Base-by-base conservation (phyloP, 2,329 filamentous ascomycete species). In the Beauveria medogensis region DNA sequence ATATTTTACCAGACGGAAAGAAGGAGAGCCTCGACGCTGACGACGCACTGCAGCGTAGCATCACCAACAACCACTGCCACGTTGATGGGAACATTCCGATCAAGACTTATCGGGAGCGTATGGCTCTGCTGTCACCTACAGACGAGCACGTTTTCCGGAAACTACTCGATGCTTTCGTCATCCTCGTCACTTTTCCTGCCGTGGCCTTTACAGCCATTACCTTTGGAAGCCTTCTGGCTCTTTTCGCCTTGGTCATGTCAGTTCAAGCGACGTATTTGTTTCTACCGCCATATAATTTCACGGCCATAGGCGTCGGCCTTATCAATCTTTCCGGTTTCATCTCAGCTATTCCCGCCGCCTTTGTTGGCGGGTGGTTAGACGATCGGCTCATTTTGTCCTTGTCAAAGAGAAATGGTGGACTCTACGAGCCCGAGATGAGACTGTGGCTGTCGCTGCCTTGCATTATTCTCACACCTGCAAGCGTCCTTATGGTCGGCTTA, bases 361-460 rank as follows among this genome's bases (percentile, higher is more conserved):
- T 73, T 8, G 63, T 70, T 30, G 60, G 56, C 16, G 76, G 74
- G 2, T 70, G 68, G 7, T 30, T 77, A 10, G 74, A 69, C 54
- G 75, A 78, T 57, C 67, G 65, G 63, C 69, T 67, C 20, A 73
- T 75, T 41, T 22, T 77, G 1, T 69, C 52, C 1, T 63, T 76
- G 2, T 68, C 76, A 0, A 69, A 67, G 28, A 65, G 72, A 9
- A 75, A 75, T 52, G 65, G 66, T 1, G 76, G 76, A 1, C 69
- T 77, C 5, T 76, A 73, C 57, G 77, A 80, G 52, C 77, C 77
- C 0, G 76, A 80, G 61, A 75, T 75, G 69, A 70, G 77, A 5
- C 70, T 80, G 6, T 76, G 72, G 72, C 26, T 58, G 18, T n/a
- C 37, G 22, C 40, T 62, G n/a, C 60, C 60, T 8, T 24, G 9